Evolutionary conservation across 2,329 filamentous ascomycete genomes (phyloP), one percentile per base, ranked within the genome.

Genomic region (Cryphonectria radicalis): DNA sequence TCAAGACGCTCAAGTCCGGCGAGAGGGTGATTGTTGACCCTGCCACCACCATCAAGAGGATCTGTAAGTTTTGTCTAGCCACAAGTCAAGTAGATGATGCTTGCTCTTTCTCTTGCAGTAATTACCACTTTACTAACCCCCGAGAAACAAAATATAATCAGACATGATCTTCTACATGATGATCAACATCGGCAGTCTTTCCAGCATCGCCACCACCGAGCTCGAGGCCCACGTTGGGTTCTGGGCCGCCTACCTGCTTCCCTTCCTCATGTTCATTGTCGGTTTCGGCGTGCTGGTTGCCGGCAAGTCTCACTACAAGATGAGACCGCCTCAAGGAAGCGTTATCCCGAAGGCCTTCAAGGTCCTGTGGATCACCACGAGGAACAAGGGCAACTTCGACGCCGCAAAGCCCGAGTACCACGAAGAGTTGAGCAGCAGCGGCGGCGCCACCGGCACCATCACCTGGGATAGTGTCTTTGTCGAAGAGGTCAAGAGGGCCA

Each of bases 141-240:
- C 37, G 11, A 40, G 11, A 28, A 67, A 17, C 28, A 63, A 22
- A 76, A n/a, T 17, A 32, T 46, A 32, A 11, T n/a, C 46, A 69
- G 67, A 72, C 64, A 72, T 70, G 68, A 85, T 89, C 64, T 89
- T 93, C 73, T 93, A 92, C 83, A 92, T 90, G 89, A 87, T 89
- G 80, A 93, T 93, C 77, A 93, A 94, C 80, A 75, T 94, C 22
- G 92, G 91, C n/a, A 88, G 90, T 1, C 83, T 94, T 8, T 92
- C 88, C 0, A 83, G 88, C 68, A 85, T 93, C 75, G 89, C 87
- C 8, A 93, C 90, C 0, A 89, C 89, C 0, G 90, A 89, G 77
- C 86, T 93, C 82, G 92, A 94, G 79, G 82, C 87, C 71, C 86
- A 90, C 75, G 80, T 90, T 70, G 90, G 89, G 4, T 94, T 91